phyloP scores from a whole-genome alignment of 2,329 filamentous ascomycete species.

The Colletotrichum sp. region DNA sequence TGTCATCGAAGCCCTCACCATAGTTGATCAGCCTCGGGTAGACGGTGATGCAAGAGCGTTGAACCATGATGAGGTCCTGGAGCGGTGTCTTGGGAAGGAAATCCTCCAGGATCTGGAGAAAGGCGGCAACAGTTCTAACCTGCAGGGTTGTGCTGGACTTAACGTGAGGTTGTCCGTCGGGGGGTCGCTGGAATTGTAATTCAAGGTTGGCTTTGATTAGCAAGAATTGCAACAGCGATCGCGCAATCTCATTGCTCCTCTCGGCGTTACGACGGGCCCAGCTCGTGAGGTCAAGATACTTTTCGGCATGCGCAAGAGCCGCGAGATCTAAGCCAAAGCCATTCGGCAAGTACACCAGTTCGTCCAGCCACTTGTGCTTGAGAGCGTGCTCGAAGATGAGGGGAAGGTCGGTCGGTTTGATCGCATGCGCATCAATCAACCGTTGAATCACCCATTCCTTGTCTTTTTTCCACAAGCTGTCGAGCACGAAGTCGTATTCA shows the following conservation, averaged over 20 bases:
- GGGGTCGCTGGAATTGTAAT: slow-evolving; percentile 70
- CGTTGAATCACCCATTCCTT: slow-evolving; percentile 83
- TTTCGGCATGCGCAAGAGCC: slow-evolving; percentile 81
- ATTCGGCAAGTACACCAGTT: slow-evolving; percentile 77
- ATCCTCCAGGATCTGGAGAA: slow-evolving; percentile 81
- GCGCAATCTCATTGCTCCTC: slow-evolving; percentile 69
- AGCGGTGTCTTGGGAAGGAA: slow-evolving; percentile 63
- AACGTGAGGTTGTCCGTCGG: slow-evolving; percentile 60
- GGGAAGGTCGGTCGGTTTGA: slow-evolving; percentile 61
- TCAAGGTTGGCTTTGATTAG: slow-evolving; percentile 86
- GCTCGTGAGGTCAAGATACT: slow-evolving; percentile 77
- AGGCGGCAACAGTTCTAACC: slow-evolving; percentile 81
- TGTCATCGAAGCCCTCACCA: slow-evolving; percentile 87
- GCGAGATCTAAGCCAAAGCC: slow-evolving; percentile 89
- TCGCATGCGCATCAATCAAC: slow-evolving; percentile 78
- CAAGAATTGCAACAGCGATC: slow-evolving; percentile 78
- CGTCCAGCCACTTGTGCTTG: slow-evolving; percentile 83
- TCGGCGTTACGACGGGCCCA: slow-evolving; percentile 79
- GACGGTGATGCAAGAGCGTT: slow-evolving; percentile 86
- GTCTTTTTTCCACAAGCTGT: slow-evolving; percentile 91
- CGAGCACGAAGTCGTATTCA: slow-evolving; percentile 85
- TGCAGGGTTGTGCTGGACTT: slow-evolving; percentile 76
- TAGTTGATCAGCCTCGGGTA: slow-evolving; percentile 98
- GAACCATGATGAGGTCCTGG: slow-evolving; percentile 77
- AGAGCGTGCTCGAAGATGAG: slow-evolving; percentile 67